Percentiles rank a stretch among this genome's conserved stretches.
phyloP scores from a whole-genome alignment of 225 moss, liverwort and hornwort genomes.

The Lunularia cruciata region DNA sequence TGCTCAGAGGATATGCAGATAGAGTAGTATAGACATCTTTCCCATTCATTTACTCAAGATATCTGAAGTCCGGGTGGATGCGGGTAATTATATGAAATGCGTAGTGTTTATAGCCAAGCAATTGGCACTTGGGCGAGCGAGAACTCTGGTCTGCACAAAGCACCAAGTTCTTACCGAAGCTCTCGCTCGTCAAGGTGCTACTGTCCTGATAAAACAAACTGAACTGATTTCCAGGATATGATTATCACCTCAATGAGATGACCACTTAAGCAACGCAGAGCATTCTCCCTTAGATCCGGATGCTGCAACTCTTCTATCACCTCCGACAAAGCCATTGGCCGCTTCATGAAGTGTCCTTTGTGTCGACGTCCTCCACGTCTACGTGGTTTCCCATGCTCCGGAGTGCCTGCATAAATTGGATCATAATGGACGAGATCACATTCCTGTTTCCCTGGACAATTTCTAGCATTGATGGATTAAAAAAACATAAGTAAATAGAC shows the following conservation, averaged over 20 bases:
- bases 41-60: no score
- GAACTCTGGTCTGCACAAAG: neutral
- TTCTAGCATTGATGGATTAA: neutral
- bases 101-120: no score
- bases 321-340: conserved; percentile 82
- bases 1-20: no score
- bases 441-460: neutral
- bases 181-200: no score
- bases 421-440: neutral
- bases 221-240: neutral
- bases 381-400: conserved; percentile 23
- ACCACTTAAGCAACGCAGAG: conserved; percentile 84
- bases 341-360: conserved; percentile 74
- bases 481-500: neutral
- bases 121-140: neutral
- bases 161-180: no score
- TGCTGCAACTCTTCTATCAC: conserved; percentile 69
- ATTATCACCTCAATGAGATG: conserved; percentile 73
- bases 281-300: conserved; percentile 69
- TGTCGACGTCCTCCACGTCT: conserved; percentile 73
- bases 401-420: neutral
- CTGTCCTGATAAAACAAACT: no score
- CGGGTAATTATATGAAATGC: no score
- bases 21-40: no score
- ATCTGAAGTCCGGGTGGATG: no score